Evolutionary conservation across 2,329 filamentous ascomycete genomes (phyloP).

Genomic region (Sporothrix curviconia): DNA sequence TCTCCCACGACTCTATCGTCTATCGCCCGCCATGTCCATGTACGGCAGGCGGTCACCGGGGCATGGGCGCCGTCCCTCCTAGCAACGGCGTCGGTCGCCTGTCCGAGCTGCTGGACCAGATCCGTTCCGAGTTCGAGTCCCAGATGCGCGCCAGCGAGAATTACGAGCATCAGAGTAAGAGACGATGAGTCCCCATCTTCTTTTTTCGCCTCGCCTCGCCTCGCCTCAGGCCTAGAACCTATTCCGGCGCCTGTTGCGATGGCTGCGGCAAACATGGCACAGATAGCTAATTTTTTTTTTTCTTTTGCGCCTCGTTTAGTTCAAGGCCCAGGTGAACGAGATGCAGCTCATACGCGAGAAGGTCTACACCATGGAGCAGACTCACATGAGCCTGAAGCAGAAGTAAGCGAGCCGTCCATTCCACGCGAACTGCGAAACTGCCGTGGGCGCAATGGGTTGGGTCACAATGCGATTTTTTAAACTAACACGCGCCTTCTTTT

Average conservation of each 20-base stretch:
- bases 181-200: neutral
- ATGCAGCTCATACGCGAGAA: conserved; percentile 92
- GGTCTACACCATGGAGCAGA: conserved; percentile 87
- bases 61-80: conserved; percentile 64
- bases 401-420: conserved; percentile 59
- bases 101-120: conserved; percentile 84
- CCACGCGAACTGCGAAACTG: neutral
- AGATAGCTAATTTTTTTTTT: conserved; percentile 20
- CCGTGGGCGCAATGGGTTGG: neutral
- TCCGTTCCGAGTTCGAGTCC: conserved; percentile 84
- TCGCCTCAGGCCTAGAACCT: too few species aligned
- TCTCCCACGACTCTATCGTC: neutral
- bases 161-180: conserved; percentile 88
- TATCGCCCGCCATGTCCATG: conserved; percentile 56
- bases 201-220: neutral
- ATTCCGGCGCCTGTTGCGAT: too few species aligned
- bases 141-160: conserved; percentile 75
- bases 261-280: neutral
- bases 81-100: conserved; percentile 55
- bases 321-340: conserved; percentile 81
- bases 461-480: too few species aligned
- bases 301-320: conserved; percentile 48
- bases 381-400: conserved; percentile 79
- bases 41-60: conserved; percentile 74
- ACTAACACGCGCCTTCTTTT: neutral